Percentiles rank a stretch among this genome's conserved stretches.
Evolutionary conservation across 2,329 filamentous ascomycete genomes (phyloP).

Genomic region (Talaromyces sp.): DNA sequence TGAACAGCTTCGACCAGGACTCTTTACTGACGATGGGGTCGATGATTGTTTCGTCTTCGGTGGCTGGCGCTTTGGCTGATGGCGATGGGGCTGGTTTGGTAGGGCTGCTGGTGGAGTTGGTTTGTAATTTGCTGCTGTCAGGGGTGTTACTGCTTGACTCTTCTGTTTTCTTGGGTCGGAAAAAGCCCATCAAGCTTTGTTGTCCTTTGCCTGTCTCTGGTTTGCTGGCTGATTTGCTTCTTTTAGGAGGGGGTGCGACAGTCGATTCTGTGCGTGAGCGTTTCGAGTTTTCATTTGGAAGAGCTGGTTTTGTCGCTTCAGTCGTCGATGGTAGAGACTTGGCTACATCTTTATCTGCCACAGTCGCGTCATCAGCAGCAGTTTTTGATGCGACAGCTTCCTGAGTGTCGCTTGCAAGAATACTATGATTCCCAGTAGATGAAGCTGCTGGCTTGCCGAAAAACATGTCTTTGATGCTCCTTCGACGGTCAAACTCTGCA

Average conservation of each 20-base stretch:
- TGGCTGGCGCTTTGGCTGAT: conserved; percentile 3
- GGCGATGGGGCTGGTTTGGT: neutral
- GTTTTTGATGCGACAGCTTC: neutral
- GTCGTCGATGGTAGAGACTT: neutral
- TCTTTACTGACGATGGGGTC: conserved; percentile 71
- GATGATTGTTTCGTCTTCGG: conserved; percentile 45
- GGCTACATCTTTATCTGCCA: neutral
- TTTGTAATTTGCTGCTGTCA: neutral
- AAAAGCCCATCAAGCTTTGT: conserved; percentile 71
- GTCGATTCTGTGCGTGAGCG: conserved; percentile 20
- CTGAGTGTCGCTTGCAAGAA: neutral
- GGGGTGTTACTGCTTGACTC: neutral
- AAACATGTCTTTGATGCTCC: conserved; percentile 93
- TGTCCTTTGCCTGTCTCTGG: conserved; percentile 44
- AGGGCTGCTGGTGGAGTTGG: neutral
- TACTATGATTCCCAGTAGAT: conserved; percentile 8
- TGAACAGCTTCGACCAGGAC: conserved; percentile 79
- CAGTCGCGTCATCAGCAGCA: neutral
- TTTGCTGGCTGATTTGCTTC: conserved; percentile 41
- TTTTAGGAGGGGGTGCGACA: conserved; percentile 42
- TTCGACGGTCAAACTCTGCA: conserved; percentile 78
- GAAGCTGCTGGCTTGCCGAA: conserved; percentile 49
- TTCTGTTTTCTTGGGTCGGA: conserved; percentile 55
- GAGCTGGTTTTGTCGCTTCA: conserved; percentile 1
- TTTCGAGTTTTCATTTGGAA: conserved; percentile 25